phyloP scores from a whole-genome alignment of 495 filamentous ascomycete species.

The Lasiosphaeria ovina region DNA sequence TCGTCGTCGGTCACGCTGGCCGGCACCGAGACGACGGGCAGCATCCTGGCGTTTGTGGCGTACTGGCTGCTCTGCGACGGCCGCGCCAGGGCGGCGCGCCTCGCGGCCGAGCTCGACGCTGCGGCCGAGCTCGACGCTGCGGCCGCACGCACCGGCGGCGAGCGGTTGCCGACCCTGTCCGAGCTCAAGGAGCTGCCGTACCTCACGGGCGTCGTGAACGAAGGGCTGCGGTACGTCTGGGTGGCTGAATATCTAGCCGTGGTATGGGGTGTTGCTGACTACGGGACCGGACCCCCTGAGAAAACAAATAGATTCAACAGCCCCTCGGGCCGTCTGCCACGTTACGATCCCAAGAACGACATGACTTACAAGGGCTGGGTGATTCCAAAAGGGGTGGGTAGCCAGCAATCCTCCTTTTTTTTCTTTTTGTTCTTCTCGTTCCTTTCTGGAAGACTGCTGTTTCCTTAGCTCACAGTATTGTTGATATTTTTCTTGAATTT shows the following conservation, averaged over 20 bases:
- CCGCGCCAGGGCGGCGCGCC: slow-evolving; percentile 18
- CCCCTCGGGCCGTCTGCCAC: slow-evolving; percentile 10
- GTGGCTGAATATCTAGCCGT: background rate
- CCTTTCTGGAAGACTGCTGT: background rate
- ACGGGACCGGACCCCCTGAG: background rate
- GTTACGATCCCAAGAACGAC: slow-evolving; percentile 13
- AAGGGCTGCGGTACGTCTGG: slow-evolving; percentile 6
- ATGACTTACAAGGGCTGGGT: slow-evolving; percentile 32
- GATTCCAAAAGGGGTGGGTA: slow-evolving; percentile 27
- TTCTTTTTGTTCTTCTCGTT: background rate
- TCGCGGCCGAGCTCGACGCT: slow-evolving; percentile 28
- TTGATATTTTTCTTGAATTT: slow-evolving; percentile 6
- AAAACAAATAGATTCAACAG: background rate
- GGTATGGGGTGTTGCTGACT: no score
- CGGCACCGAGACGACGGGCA: slow-evolving; percentile 38
- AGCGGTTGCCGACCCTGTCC: slow-evolving; percentile 15
- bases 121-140: slow-evolving; percentile 20
- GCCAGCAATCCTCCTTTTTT: background rate
- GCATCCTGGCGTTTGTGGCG: slow-evolving; percentile 28
- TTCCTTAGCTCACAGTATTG: background rate
- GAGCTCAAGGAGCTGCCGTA: slow-evolving; percentile 33
- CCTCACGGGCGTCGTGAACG: slow-evolving; percentile 13
- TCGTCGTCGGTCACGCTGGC: slow-evolving; percentile 29
- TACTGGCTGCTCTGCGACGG: slow-evolving; percentile 33
- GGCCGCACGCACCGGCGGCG: slow-evolving; percentile 18